Evolutionary conservation across 129 eudicot species (phyloP).

Genomic region (Ambrosia artemisiifolia): DNA sequence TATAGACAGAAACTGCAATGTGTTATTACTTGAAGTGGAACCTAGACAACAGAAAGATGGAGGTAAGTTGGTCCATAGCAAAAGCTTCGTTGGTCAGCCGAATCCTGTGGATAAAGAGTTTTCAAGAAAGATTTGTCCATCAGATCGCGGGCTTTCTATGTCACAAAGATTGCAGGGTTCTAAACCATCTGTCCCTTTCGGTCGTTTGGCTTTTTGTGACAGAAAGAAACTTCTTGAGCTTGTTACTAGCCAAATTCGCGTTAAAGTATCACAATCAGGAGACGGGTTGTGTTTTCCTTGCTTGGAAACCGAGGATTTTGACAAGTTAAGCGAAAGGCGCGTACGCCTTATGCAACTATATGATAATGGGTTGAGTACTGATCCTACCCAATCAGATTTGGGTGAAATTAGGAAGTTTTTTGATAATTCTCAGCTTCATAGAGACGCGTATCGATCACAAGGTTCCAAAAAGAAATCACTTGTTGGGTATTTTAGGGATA

Average conservation of each 20-base stretch:
- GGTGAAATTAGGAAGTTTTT: conserved; percentile 56
- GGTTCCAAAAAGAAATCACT: conserved; percentile 61
- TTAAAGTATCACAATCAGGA: conserved; percentile 50
- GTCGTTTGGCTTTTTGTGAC: conserved; percentile 73
- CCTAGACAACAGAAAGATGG: conserved; percentile 47
- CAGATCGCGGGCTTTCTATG: conserved; percentile 51
- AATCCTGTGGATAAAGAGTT: conserved; percentile 44
- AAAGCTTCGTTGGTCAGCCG: conserved; percentile 36
- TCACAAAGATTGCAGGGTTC: conserved; percentile 56
- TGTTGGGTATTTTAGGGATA: conserved; percentile 52
- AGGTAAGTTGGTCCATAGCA: conserved; percentile 48
- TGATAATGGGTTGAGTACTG: conserved; percentile 31
- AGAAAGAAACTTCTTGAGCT: conserved; percentile 70
- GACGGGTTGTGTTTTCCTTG: conserved; percentile 57
- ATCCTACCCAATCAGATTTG: conserved; percentile 58
- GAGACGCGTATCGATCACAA: conserved; percentile 32
- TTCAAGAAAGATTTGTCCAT: conserved; percentile 41
- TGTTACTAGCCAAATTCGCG: conserved; percentile 66
- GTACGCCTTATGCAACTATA: conserved; percentile 54
- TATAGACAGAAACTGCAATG: conserved; percentile 67
- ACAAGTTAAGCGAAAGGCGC: conserved; percentile 52
- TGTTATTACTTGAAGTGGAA: conserved; percentile 84
- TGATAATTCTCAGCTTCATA: conserved; percentile 39
- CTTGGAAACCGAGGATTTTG: conserved; percentile 38
- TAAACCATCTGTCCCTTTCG: conserved; percentile 49